phyloP scores from a whole-genome alignment of 1,284 basidiomycete species.

The Ganoderma meredithae region DNA sequence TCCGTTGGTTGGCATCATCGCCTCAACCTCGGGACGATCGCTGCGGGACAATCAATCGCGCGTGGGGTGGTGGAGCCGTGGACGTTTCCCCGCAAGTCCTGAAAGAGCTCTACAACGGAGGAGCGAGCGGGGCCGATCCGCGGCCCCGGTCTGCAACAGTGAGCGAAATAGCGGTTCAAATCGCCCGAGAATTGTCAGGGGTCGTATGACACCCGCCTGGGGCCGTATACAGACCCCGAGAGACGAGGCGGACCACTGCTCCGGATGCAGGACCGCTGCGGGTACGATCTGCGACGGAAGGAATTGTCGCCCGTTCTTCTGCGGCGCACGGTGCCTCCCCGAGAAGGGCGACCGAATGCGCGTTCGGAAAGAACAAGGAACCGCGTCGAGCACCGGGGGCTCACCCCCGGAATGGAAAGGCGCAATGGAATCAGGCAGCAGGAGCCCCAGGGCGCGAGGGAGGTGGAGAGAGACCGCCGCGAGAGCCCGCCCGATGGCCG shows the following conservation, averaged over 20 bases:
- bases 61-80: neutral
- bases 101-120: neutral
- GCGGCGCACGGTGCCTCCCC: neutral
- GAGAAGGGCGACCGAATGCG: slow-evolving; percentile 8
- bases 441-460: neutral
- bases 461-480: neutral
- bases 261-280: slow-evolving; percentile 13
- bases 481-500: neutral
- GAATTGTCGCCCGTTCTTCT: neutral
- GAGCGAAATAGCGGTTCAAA: slow-evolving; percentile 29
- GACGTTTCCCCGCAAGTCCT: neutral
- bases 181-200: slow-evolving; percentile 10
- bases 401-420: neutral
- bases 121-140: slow-evolving; percentile 18
- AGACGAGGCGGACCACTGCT: slow-evolving; percentile 3
- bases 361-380: slow-evolving; percentile 11
- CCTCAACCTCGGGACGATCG: neutral
- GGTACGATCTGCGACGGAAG: slow-evolving; percentile 14
- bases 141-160: slow-evolving; percentile 12
- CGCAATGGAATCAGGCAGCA: neutral
- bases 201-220: slow-evolving; percentile 3
- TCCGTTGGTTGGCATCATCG: neutral
- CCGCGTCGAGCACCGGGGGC: slow-evolving; percentile 6
- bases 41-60: neutral
- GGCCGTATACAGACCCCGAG: slow-evolving; percentile 18